Percentiles rank a stretch among this genome's conserved stretches.
phyloP scores from a whole-genome alignment of 176 grass and related monocot species.

The Avena insularis region DNA sequence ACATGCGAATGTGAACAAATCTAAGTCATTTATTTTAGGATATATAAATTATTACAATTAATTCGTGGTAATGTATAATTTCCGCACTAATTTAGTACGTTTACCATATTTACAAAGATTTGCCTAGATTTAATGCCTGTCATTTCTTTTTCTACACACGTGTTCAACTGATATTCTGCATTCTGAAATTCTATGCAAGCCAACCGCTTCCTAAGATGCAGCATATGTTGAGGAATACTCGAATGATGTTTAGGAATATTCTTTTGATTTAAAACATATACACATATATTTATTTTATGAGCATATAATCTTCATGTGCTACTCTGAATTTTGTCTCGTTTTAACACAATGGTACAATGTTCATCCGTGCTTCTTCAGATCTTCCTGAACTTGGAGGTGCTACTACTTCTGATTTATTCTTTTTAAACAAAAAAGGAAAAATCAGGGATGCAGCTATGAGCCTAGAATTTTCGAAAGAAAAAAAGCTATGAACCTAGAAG shows the following conservation, averaged over 20 bases:
- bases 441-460: neutral
- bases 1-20: too few species aligned
- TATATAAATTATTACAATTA: too few species aligned
- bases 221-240: neutral
- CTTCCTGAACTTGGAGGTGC: neutral
- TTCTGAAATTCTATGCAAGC: neutral
- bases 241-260: neutral
- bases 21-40: too few species aligned
- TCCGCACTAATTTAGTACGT: neutral
- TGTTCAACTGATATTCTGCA: neutral
- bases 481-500: neutral
- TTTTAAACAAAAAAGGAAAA: neutral
- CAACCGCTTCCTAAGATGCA: neutral
- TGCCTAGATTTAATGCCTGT: neutral
- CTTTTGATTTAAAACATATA: neutral
- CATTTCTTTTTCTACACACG: neutral
- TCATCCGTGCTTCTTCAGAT: neutral
- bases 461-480: too few species aligned
- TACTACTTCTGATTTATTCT: slow-evolving; percentile 5
- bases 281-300: too few species aligned
- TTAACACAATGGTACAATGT: too few species aligned
- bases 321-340: too few species aligned
- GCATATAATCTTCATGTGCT: too few species aligned
- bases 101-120: neutral
- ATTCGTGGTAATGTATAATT: neutral